Evolutionary conservation across 2,329 filamentous ascomycete genomes (phyloP).

Genomic region (Seiridium cupressi): DNA sequence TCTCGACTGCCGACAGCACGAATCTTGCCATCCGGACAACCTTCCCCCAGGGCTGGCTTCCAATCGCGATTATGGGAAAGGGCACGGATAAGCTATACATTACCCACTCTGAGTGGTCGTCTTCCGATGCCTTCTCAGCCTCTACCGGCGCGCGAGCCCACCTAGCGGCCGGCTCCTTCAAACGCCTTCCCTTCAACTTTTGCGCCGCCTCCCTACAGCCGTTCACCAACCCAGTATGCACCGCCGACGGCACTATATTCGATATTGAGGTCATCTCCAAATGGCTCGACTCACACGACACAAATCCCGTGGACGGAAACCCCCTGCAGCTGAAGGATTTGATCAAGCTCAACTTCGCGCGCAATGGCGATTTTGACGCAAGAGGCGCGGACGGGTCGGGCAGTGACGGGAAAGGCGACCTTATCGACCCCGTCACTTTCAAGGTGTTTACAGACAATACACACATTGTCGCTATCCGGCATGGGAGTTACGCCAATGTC

Average conservation of each 20-base stretch:
- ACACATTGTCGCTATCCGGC: slow-evolving; percentile 84
- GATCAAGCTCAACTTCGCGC: slow-evolving; percentile 86
- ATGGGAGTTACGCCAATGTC: slow-evolving; percentile 84
- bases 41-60: not conserved
- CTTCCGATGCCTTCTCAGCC: slow-evolving; percentile 82
- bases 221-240: slow-evolving; percentile 93
- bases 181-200: slow-evolving; percentile 94
- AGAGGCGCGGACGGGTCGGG: slow-evolving; percentile 38
- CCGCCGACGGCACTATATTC: slow-evolving; percentile 81
- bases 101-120: slow-evolving; percentile 97
- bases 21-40: not conserved
- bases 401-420: slow-evolving; percentile 65
- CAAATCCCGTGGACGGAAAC: slow-evolving; percentile 84
- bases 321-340: slow-evolving; percentile 79
- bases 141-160: slow-evolving; percentile 64
- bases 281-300: slow-evolving; percentile 92
- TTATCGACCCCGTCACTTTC: slow-evolving; percentile 94
- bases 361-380: slow-evolving; percentile 72
- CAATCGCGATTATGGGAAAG: slow-evolving; percentile 40
- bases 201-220: slow-evolving; percentile 95
- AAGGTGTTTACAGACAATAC: slow-evolving; percentile 98
- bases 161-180: slow-evolving; percentile 66
- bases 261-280: slow-evolving; percentile 91
- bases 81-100: slow-evolving; percentile 66
- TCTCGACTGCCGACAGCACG: no score